Evolutionary conservation across 192 early-diverging fungal genomes (phyloP).

Genomic region (Entomortierella parvispora): DNA sequence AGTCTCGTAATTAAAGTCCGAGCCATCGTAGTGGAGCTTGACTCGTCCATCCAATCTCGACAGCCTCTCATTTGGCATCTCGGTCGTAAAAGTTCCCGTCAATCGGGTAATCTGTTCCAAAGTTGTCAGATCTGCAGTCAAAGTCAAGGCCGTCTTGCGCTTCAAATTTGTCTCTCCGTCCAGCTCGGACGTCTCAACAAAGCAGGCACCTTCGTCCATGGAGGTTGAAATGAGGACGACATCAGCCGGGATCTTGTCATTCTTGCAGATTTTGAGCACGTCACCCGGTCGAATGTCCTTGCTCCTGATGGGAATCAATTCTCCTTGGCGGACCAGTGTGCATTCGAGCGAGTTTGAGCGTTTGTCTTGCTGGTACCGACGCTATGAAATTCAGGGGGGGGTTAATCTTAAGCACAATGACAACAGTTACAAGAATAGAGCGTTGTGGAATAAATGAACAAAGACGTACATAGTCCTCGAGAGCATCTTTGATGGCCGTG

Average conservation of each 20-base stretch:
- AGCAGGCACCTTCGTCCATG: conserved; percentile 94
- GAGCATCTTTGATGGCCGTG: conserved; percentile 90
- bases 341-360: conserved; percentile 38
- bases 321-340: conserved; percentile 26
- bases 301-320: conserved; percentile 65
- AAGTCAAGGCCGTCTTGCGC: conserved; percentile 87
- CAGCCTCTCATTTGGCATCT: conserved; percentile 92
- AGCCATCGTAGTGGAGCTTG: conserved; percentile 36
- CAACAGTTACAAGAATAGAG: too few species aligned
- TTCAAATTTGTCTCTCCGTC: conserved; percentile 98
- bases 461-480: conserved; percentile 85
- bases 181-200: conserved; percentile 96
- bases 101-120: conserved; percentile 69
- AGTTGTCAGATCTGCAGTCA: conserved; percentile 78
- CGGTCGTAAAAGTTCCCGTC: conserved; percentile 84
- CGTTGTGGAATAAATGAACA: too few species aligned
- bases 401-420: too few species aligned
- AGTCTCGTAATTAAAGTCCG: conserved; percentile 23
- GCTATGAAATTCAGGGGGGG: too few species aligned
- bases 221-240: conserved; percentile 86
- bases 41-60: conserved; percentile 89
- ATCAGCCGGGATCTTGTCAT: conserved; percentile 92
- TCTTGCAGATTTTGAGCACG: conserved; percentile 88
- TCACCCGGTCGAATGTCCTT: conserved; percentile 90
- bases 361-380: conserved; percentile 44